A percentile compares a stretch with the other conserved stretches of the same genome.
These are phyloP conservation scores for Microbotryum saponariae DNA, from an alignment of 1,284 basidiomycete species.

Conservation along the genomic window DNA sequence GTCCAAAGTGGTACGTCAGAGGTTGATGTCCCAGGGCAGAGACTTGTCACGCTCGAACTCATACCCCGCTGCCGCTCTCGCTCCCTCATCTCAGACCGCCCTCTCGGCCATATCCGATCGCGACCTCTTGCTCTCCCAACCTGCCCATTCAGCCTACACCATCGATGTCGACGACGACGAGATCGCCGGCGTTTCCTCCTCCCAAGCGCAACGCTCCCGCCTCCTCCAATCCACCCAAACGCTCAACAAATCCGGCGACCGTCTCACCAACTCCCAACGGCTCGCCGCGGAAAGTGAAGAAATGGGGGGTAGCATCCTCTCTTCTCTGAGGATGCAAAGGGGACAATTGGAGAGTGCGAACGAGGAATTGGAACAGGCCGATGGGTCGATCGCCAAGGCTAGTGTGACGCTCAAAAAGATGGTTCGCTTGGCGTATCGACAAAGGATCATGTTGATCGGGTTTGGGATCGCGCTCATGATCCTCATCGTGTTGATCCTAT, in stretches of 20 bases:
- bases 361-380: conserved; percentile 27
- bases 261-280: conserved; percentile 25
- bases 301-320: conserved; percentile 21
- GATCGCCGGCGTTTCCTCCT: neutral
- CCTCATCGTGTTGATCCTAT: conserved; percentile 19
- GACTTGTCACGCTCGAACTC: too few species aligned
- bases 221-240: conserved; percentile 19
- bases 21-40: too few species aligned
- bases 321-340: conserved; percentile 20
- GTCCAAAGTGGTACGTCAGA: conserved; percentile 11
- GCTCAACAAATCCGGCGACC: conserved; percentile 9
- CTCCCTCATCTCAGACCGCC: neutral
- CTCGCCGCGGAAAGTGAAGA: conserved; percentile 26
- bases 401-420: conserved; percentile 20
- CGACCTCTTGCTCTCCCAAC: conserved; percentile 19
- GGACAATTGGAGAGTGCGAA: conserved; percentile 21
- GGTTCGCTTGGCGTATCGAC: conserved; percentile 22
- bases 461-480: conserved; percentile 10
- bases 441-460: conserved; percentile 17
- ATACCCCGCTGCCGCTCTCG: neutral
- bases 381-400: conserved; percentile 22
- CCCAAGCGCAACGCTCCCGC: conserved; percentile 17
- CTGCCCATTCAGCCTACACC: conserved; percentile 9
- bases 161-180: conserved; percentile 11
- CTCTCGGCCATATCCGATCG: conserved; percentile 16